These are phyloP conservation scores for Pyrenophora teres DNA, from an alignment of 2,329 filamentous ascomycete genomes.

Conservation along the genomic window DNA sequence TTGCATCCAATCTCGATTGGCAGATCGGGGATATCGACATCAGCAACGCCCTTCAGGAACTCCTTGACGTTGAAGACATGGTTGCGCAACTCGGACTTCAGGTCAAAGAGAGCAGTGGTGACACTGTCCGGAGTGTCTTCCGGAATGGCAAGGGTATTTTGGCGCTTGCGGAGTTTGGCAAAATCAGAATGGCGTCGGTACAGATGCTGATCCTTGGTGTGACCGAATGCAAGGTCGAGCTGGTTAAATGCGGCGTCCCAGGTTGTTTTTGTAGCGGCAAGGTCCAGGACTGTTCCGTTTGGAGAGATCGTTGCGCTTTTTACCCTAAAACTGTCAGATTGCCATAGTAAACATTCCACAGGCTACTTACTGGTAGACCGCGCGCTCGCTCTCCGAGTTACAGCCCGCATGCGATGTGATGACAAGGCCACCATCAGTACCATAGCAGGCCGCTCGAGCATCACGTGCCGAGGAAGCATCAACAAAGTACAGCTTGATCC, in stretches of 20 bases:
- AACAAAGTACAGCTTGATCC: slow-evolving; percentile 39
- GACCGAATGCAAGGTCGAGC: slow-evolving; percentile 39
- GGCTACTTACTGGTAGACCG: slow-evolving; percentile 38
- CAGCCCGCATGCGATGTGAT: slow-evolving; percentile 47
- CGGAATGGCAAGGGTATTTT: slow-evolving; percentile 26
- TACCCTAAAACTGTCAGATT: slow-evolving; percentile 22
- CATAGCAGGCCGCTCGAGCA: slow-evolving; percentile 31
- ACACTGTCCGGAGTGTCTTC: slow-evolving; percentile 25
- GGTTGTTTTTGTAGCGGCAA: slow-evolving; percentile 27
- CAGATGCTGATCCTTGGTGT: slow-evolving; percentile 37
- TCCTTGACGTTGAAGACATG: slow-evolving; percentile 29
- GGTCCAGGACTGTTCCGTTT: slow-evolving; percentile 33
- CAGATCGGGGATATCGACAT: slow-evolving; percentile 2
- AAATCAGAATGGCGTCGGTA: slow-evolving; percentile 39
- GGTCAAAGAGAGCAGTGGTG: slow-evolving; percentile 27
- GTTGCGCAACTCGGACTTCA: slow-evolving; percentile 28
- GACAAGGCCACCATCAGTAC: slow-evolving; percentile 33
- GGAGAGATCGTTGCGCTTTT: slow-evolving; percentile 25
- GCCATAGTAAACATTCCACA: not conserved
- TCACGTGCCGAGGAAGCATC: slow-evolving; percentile 31
- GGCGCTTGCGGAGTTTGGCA: slow-evolving; percentile 23
- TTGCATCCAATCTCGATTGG: slow-evolving; percentile 42
- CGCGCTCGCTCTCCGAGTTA: slow-evolving; percentile 44
- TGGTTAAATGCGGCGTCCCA: slow-evolving; percentile 40
- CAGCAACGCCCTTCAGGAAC: slow-evolving; percentile 23